phyloP scores from a whole-genome alignment of 495 filamentous ascomycete genomes.

The Neurospora intermedia region DNA sequence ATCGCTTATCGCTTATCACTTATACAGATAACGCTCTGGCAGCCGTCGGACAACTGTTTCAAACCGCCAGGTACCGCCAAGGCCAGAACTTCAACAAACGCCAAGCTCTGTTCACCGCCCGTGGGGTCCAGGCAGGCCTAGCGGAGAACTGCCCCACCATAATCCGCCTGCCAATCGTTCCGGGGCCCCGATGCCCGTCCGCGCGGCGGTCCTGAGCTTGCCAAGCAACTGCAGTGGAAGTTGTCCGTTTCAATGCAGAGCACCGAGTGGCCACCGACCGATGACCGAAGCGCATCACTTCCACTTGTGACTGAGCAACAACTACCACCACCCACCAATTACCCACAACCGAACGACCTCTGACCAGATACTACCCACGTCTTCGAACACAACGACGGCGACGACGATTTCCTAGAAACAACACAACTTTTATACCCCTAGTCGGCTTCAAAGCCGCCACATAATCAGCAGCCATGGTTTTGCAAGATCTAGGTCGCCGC shows the following conservation, averaged over 20 bases:
- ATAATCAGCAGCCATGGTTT: slow-evolving; percentile 59
- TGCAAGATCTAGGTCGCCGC: slow-evolving; percentile 96
- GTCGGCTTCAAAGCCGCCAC: neutral
- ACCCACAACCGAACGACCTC: neutral
- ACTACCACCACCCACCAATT: neutral
- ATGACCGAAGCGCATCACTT: neutral
- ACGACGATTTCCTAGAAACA: neutral
- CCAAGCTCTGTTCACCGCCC: neutral
- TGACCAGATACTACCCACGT: neutral
- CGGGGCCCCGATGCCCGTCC: neutral
- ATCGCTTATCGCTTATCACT: neutral
- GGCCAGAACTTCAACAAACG: neutral
- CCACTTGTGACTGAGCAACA: neutral
- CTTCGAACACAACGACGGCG: neutral
- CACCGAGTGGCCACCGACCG: neutral
- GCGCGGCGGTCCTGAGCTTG: neutral
- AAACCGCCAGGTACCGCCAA: neutral
- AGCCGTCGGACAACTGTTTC: neutral
- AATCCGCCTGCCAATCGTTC: neutral
- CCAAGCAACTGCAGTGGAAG: neutral
- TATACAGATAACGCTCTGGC: neutral
- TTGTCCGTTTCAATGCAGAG: neutral
- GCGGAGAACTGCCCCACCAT: neutral
- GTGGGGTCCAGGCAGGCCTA: neutral
- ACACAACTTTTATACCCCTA: neutral